phyloP scores from a whole-genome alignment of 495 filamentous ascomycete genomes.

The Penicillium maclennaniae region DNA sequence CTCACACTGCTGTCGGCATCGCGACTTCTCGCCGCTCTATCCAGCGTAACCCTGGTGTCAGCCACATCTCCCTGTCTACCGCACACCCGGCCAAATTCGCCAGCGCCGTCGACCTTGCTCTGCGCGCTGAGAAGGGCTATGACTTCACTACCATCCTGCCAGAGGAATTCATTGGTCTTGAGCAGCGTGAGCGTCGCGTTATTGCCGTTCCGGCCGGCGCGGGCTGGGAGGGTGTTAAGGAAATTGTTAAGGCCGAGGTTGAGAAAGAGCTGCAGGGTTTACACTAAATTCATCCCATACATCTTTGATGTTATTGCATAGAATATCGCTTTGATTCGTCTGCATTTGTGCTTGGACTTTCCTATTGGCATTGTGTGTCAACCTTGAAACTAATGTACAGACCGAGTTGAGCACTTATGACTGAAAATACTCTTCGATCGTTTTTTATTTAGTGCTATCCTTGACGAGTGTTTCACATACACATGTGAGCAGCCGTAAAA shows the following conservation, averaged over 20 bases:
- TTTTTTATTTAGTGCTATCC: neutral
- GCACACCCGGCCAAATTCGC: slow-evolving; percentile 94
- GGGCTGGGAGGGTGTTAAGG: slow-evolving; percentile 37
- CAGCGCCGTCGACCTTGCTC: slow-evolving; percentile 68
- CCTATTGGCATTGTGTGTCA: neutral
- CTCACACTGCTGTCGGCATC: slow-evolving; percentile 85
- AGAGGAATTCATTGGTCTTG: slow-evolving; percentile 69
- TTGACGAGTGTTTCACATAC: neutral
- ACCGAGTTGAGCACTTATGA: neutral
- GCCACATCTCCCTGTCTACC: slow-evolving; percentile 79
- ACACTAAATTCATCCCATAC: slow-evolving; percentile 4
- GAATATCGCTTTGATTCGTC: neutral
- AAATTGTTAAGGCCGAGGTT: slow-evolving; percentile 38
- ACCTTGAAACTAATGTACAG: neutral
- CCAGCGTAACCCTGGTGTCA: slow-evolving; percentile 42
- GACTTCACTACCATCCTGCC: slow-evolving; percentile 74
- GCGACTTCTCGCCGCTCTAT: slow-evolving; percentile 65
- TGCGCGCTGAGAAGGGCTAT: slow-evolving; percentile 63
- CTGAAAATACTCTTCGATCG: neutral
- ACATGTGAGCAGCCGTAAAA: too few species aligned
- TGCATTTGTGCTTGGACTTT: neutral
- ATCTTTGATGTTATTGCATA: neutral
- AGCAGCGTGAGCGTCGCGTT: slow-evolving; percentile 49
- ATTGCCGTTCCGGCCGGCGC: slow-evolving; percentile 26
- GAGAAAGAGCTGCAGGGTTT: slow-evolving; percentile 33